Evolutionary conservation across 352 stramenopile species (phyloP).

Genomic region (Pythium biforme): DNA sequence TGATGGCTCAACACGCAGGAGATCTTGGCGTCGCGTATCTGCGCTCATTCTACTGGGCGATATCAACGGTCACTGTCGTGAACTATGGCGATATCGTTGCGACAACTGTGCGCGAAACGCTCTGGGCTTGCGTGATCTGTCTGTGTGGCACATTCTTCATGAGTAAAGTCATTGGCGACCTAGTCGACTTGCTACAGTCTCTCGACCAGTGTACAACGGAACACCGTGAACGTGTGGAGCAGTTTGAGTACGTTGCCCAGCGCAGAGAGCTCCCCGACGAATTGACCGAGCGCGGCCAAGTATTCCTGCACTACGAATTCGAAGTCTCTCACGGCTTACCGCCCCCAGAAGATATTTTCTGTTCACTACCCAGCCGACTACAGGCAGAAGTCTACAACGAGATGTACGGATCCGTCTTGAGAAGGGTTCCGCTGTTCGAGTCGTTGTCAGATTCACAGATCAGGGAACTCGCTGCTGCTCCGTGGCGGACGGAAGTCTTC

Average conservation of each 20-base stretch:
- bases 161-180: constrained; percentile 36
- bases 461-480: constrained; percentile 23
- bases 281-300: constrained; percentile 12
- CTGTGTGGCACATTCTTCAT: constrained; percentile 35
- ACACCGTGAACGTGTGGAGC: constrained; percentile 26
- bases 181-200: constrained; percentile 31
- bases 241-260: constrained; percentile 28
- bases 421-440: constrained; percentile 26
- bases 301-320: constrained; percentile 29
- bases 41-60: constrained; percentile 38
- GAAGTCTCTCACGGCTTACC: constrained; percentile 28
- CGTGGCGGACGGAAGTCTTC: constrained; percentile 27
- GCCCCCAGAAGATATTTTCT: constrained; percentile 26
- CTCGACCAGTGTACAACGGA: constrained; percentile 22
- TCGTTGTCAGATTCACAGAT: constrained; percentile 25
- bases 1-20: constrained; percentile 15
- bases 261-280: constrained; percentile 19
- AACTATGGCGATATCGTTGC: constrained; percentile 42
- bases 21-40: constrained; percentile 27
- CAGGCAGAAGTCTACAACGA: constrained; percentile 26
- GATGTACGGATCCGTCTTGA: constrained; percentile 27
- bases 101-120: constrained; percentile 28
- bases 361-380: constrained; percentile 19
- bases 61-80: constrained; percentile 35
- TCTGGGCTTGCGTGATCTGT: constrained; percentile 36